Base-by-base conservation (phyloP, 805 yeast genomes). In the Myxozyma monticola region DNA sequence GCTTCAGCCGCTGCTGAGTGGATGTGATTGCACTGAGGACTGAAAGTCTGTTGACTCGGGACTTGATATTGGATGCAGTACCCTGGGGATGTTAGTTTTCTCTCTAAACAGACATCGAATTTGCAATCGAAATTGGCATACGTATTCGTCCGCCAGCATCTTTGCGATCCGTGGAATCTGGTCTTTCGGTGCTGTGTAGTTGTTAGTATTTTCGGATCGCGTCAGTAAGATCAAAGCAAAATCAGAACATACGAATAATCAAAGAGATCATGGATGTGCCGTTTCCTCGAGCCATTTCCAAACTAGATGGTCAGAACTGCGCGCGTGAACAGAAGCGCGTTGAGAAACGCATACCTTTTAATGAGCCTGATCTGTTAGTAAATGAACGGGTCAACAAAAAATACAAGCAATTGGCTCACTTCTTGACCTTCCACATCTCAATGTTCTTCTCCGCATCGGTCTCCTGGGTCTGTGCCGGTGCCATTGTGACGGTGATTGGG, bases 241-340 rank as follows among this genome's bases (percentile, higher is more conserved):
- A 4, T 22, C 25, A 22, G 14, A 20, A 22, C 58, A n/a, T 52
- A 54, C 57, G 61, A 59, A 90, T 88, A 63, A 93, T 87, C 68
- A 93, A 77, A 24, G 97, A 89, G 67, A 93, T 93, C 98, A 93
- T 93, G 21, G 99, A 93, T 40, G 99, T 93, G 71, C 99, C 99
- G 69, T 91, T 93, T 71, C 99, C 99, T 71, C 96, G 81, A 46
- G 98, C 98, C 64, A 74, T 75, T 68, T 93, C 93, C 62, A 93
- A 78, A 54, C 85, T 80, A n/a, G n/a, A 28, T 25, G 2, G 15
- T 20, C 38, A 10, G 31, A 10, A 28, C 9, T 28, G 31, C 31
- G 14, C 31, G 31, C 14, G 14, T 28, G 14, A 28, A 28, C 9
- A 28, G 9, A 9, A 28, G 9, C 31, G 9, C 14, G 12, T 9